Conservation (phyloP, 208 protist genomes). For the Trypanosoma brucei region DNA sequence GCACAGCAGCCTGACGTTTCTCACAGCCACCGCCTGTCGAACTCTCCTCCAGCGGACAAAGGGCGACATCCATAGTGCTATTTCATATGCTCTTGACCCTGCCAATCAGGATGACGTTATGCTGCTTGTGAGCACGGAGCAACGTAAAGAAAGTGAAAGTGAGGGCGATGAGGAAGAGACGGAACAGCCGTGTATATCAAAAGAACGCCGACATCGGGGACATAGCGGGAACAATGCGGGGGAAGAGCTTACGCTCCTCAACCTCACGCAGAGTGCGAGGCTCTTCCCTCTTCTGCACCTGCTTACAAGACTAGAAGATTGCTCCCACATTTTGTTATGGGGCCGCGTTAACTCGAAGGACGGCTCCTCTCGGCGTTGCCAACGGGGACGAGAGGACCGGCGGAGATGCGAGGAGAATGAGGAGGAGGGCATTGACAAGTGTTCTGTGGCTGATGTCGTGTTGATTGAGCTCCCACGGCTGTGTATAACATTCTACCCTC, state of each 20-base stretch:
- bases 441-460: constrained; percentile 33
- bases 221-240: background rate
- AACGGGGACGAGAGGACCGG: too few relatives aligned
- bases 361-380: background rate
- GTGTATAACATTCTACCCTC: constrained; percentile 67
- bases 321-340: constrained; percentile 88
- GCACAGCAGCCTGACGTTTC: constrained; percentile 26
- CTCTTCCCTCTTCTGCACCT: constrained; percentile 49
- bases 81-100: constrained; percentile 20
- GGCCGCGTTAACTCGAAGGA: constrained; percentile 18
- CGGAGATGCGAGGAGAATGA: too few relatives aligned
- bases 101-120: constrained; percentile 16
- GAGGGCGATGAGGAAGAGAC: background rate
- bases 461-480: constrained; percentile 89
- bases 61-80: constrained; percentile 24
- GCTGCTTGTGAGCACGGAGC: constrained; percentile 3
- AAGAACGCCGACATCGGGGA: background rate
- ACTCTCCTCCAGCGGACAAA: constrained; percentile 16
- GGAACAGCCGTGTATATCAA: background rate
- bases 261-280: constrained; percentile 29
- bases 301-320: constrained; percentile 68
- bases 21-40: constrained; percentile 26
- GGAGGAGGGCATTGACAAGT: constrained; percentile 9
- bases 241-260: constrained; percentile 41
- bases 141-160: background rate